Evolutionary conservation across 768 basidiomycete genomes (phyloP).

Genomic region (Gyrodon lividus): DNA sequence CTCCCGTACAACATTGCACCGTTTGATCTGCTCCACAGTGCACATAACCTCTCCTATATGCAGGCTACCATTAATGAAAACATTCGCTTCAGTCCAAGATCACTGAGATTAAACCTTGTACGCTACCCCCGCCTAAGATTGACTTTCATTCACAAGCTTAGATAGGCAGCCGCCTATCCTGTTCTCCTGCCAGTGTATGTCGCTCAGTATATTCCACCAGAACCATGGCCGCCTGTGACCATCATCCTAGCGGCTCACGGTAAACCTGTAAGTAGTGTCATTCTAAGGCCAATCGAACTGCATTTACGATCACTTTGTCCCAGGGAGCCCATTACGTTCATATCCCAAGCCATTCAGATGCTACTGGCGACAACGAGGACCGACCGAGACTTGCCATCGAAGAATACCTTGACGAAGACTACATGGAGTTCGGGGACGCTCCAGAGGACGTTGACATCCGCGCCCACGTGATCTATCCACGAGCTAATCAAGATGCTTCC

Average conservation of each 20-base stretch:
- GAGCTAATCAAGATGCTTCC: slow-evolving; percentile 29
- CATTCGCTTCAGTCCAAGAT: slow-evolving; percentile 42
- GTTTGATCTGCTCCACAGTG: slow-evolving; percentile 44
- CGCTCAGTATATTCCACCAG: slow-evolving; percentile 42
- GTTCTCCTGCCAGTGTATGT: slow-evolving; percentile 66
- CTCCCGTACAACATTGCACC: slow-evolving; percentile 58
- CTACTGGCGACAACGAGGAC: slow-evolving; percentile 5
- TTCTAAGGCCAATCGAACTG: neutral
- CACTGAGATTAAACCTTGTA: slow-evolving; percentile 48
- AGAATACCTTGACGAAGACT: slow-evolving; percentile 25
- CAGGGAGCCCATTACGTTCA: slow-evolving; percentile 31
- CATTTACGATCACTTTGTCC: neutral
- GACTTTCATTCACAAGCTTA: slow-evolving; percentile 9
- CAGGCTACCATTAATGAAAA: slow-evolving; percentile 38
- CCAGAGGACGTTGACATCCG: slow-evolving; percentile 18
- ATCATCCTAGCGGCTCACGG: slow-evolving; percentile 28
- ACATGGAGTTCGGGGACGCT: slow-evolving; percentile 12
- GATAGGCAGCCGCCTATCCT: slow-evolving; percentile 58
- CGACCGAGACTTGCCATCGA: slow-evolving; percentile 21
- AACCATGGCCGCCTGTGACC: slow-evolving; percentile 29
- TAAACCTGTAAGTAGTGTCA: slow-evolving; percentile 20
- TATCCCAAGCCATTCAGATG: slow-evolving; percentile 18
- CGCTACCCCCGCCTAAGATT: slow-evolving; percentile 13
- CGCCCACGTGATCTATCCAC: slow-evolving; percentile 17
- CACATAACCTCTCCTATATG: slow-evolving; percentile 33